Evolutionary conservation across 176 grass and related monocot genomes (phyloP).

Genomic region (Oryza meridionalis): DNA sequence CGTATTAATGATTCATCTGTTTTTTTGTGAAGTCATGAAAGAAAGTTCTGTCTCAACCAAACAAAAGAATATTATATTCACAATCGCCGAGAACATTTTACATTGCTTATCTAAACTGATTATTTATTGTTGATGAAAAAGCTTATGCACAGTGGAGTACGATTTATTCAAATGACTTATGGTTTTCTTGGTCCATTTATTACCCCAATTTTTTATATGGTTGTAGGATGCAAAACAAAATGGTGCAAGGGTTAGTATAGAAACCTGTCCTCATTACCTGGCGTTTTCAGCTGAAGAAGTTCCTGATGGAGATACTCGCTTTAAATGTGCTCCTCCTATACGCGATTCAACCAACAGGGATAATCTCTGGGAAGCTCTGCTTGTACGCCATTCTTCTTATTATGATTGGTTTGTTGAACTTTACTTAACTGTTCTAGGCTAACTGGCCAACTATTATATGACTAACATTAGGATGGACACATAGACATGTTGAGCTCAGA

Average conservation of each 20-base stretch:
- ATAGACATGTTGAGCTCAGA: slow-evolving; percentile 99
- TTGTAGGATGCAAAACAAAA: slow-evolving; percentile 72
- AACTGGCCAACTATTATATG: slow-evolving; percentile 24
- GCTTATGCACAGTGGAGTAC: neutral
- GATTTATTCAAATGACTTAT: neutral
- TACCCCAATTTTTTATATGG: neutral
- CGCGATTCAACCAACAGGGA: slow-evolving; percentile 76
- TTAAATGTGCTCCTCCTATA: slow-evolving; percentile 94
- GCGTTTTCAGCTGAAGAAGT: slow-evolving; percentile 96
- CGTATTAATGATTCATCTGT: neutral
- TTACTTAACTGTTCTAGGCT: slow-evolving; percentile 6
- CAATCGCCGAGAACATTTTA: neutral
- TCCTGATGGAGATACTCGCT: slow-evolving; percentile 85
- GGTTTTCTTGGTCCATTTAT: neutral
- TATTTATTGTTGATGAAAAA: neutral
- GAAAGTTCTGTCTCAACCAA: neutral
- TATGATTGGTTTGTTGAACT: neutral
- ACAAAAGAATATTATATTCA: neutral
- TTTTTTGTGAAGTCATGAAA: neutral
- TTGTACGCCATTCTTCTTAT: slow-evolving; percentile 56
- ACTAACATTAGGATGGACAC: slow-evolving; percentile 64
- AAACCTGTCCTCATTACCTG: slow-evolving; percentile 97
- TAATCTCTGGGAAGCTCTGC: slow-evolving; percentile 81
- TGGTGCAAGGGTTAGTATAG: slow-evolving; percentile 79
- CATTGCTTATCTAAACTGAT: slow-evolving; percentile 7